These are phyloP conservation scores for Cytospora paraplurivora DNA, from an alignment of 2,329 filamentous ascomycete species.

Conservation along the genomic window DNA sequence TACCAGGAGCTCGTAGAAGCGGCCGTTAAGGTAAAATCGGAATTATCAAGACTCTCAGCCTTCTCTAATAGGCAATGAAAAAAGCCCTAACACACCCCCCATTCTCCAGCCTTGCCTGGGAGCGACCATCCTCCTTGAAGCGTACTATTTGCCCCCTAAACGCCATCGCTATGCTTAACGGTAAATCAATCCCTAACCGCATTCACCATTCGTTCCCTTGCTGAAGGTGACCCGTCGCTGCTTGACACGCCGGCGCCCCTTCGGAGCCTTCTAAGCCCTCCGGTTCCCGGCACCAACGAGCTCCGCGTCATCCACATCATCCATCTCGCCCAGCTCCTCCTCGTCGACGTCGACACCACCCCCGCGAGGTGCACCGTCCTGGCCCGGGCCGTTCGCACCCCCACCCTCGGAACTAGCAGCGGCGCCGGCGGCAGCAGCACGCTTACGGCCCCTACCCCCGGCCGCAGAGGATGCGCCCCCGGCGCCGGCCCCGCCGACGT, in stretches of 20 bases:
- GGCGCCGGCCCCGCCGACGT: constrained; percentile 18
- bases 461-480: background rate
- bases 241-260: constrained; percentile 10
- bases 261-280: constrained; percentile 21
- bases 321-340: constrained; percentile 29
- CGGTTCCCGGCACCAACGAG: constrained; percentile 23
- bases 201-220: background rate
- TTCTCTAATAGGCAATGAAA: background rate
- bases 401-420: constrained; percentile 1
- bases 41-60: background rate
- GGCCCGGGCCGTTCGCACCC: constrained; percentile 12
- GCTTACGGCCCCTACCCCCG: constrained; percentile 22
- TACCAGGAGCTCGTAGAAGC: too few relatives aligned
- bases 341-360: constrained; percentile 23
- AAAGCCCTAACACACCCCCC: background rate
- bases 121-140: background rate
- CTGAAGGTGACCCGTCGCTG: constrained; percentile 9
- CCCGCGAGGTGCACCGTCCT: background rate
- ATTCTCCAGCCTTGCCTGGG: background rate
- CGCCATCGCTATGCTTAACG: constrained; percentile 27
- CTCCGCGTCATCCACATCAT: constrained; percentile 26
- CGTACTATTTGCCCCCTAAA: constrained; percentile 7
- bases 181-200: background rate
- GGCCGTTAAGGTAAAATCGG: background rate
- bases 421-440: constrained; percentile 10